Percentiles rank a stretch among this genome's conserved stretches.
phyloP scores from a whole-genome alignment of 2,329 filamentous ascomycete genomes.

The Aplosporella prunicola region DNA sequence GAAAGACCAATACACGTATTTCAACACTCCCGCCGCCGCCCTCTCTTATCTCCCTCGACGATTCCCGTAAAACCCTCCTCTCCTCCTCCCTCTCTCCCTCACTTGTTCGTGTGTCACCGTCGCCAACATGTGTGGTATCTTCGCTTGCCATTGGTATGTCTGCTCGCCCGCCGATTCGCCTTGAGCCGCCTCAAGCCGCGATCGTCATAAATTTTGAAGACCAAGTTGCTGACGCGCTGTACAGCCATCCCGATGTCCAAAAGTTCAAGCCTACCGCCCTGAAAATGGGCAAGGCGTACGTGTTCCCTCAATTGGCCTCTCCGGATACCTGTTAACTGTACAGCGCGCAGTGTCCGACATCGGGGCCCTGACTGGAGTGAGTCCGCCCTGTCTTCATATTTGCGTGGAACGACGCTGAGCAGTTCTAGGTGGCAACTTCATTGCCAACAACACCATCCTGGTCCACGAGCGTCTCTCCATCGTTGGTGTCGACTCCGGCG shows the following conservation, averaged over 20 bases:
- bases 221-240: slow-evolving; percentile 21
- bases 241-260: slow-evolving; percentile 78
- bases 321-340: slow-evolving; percentile 24
- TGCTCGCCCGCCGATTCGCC: slow-evolving; percentile 17
- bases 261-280: slow-evolving; percentile 94
- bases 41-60: background rate
- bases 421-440: slow-evolving; percentile 69
- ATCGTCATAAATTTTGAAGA: too few relatives aligned
- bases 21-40: slow-evolving; percentile 6
- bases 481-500: slow-evolving; percentile 92
- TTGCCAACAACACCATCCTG: slow-evolving; percentile 86
- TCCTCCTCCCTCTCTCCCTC: slow-evolving; percentile 3
- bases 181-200: slow-evolving; percentile 17
- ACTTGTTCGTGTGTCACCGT: too few relatives aligned
- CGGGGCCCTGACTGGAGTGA: slow-evolving; percentile 98
- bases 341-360: slow-evolving; percentile 66
- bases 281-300: slow-evolving; percentile 88
- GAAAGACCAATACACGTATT: background rate
- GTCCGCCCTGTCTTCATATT: slow-evolving; percentile 30
- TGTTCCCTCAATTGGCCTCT: slow-evolving; percentile 17
- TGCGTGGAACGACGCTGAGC: slow-evolving; percentile 21
- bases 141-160: slow-evolving; percentile 76
- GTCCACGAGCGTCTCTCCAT: slow-evolving; percentile 97
- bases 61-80: slow-evolving; percentile 4
- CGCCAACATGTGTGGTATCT: slow-evolving; percentile 85